Conservation (phyloP, 1,284 basidiomycete genomes). For the Sparassis latifolia region DNA sequence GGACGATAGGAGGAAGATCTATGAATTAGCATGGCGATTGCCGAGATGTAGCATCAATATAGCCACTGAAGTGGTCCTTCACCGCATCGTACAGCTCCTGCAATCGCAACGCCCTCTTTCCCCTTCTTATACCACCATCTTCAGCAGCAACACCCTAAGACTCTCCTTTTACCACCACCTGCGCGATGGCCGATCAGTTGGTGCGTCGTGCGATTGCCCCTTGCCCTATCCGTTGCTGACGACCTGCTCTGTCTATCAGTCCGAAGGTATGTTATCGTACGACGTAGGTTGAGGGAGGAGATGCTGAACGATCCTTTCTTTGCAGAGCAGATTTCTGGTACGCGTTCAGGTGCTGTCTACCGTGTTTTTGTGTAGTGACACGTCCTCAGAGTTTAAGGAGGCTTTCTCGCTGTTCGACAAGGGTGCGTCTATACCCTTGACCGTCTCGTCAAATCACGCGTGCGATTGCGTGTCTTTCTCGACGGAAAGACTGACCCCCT, state of each 20-base stretch:
- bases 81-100: not conserved
- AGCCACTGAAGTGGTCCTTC: not conserved
- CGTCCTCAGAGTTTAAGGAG: slow-evolving; percentile 71
- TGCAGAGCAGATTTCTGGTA: slow-evolving; percentile 67
- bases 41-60: slow-evolving; percentile 14
- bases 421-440: slow-evolving; percentile 40
- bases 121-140: slow-evolving; percentile 10
- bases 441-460: slow-evolving; percentile 6
- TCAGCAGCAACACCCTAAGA: slow-evolving; percentile 9
- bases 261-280: slow-evolving; percentile 48
- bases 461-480: slow-evolving; percentile 1
- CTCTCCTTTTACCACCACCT: slow-evolving; percentile 7
- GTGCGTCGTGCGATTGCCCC: slow-evolving; percentile 33
- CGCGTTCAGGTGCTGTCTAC: slow-evolving; percentile 8
- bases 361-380: slow-evolving; percentile 3
- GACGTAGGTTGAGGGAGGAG: slow-evolving; percentile 9
- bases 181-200: slow-evolving; percentile 61
- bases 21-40: slow-evolving; percentile 17
- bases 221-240: not conserved
- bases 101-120: not conserved
- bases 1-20: too few relatives aligned
- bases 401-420: slow-evolving; percentile 93
- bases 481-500: not conserved
- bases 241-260: slow-evolving; percentile 29
- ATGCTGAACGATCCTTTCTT: slow-evolving; percentile 12